phyloP scores from a whole-genome alignment of 768 basidiomycete species.

The Podaxis sp. region DNA sequence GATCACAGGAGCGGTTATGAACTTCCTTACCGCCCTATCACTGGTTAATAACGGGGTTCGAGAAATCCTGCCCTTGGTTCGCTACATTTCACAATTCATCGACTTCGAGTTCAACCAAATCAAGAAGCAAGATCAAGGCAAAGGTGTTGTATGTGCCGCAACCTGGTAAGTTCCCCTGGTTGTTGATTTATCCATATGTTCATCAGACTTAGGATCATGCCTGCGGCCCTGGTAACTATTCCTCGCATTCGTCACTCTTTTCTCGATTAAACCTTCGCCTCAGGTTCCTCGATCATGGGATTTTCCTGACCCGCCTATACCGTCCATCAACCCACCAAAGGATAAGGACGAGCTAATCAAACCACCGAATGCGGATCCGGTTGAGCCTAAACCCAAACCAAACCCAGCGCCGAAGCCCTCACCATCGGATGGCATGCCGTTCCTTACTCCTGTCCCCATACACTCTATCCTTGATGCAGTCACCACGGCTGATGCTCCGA shows the following conservation, averaged over 20 bases:
- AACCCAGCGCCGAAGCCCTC: not conserved
- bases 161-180: constrained; percentile 62
- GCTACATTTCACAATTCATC: constrained; percentile 78
- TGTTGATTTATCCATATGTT: not conserved
- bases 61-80: constrained; percentile 82
- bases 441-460: constrained; percentile 6
- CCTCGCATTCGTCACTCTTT: not conserved
- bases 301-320: constrained; percentile 45
- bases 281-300: constrained; percentile 80
- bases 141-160: constrained; percentile 84
- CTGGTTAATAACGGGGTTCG: constrained; percentile 72
- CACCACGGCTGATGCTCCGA: not conserved
- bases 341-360: constrained; percentile 8
- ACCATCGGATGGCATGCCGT: constrained; percentile 5
- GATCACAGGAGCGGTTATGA: constrained; percentile 61
- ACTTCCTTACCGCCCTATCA: constrained; percentile 73
- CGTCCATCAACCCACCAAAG: constrained; percentile 19
- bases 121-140: constrained; percentile 59
- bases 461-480: not conserved
- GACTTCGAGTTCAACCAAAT: constrained; percentile 75
- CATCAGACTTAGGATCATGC: constrained; percentile 59
- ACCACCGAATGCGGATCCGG: not conserved
- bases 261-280: not conserved
- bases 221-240: constrained; percentile 58
- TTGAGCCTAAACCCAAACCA: not conserved